Evolutionary conservation across 495 filamentous ascomycete genomes (phyloP), one percentile per base, ranked within the genome.

Genomic region (Podospora pseudopauciseta): DNA sequence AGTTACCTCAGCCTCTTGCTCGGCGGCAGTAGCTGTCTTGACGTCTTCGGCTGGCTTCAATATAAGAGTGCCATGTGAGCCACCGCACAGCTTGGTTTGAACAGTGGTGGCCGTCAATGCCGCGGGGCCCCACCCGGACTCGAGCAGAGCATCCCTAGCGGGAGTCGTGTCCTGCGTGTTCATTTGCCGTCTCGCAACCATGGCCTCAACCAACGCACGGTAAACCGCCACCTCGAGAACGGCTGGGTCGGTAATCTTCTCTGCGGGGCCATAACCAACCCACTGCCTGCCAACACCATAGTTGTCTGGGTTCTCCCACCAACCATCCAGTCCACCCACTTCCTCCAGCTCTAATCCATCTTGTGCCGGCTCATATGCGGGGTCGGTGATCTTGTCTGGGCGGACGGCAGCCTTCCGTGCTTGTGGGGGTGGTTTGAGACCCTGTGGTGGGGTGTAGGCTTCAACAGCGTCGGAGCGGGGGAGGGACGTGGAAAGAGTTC

Each of bases 151-250:
- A n/a, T 75, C 69, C 6, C 68, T 49, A 49, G 9, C 39, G 9
- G 62, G 0, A 71, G 82, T 64, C n/a, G 71, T 64, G 1, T 66
- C 67, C 16, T 68, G 68, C 27, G 66, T 20, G 1, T 28, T 64
- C 19, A 80, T 83, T 13, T 76, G 78, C 66, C 82, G 65, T 62
- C 78, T 77, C 64, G 90, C 66, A 0, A 82, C 82, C 53, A 86
- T 80, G 0, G 85, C 81, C 77, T 91, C 89, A 3, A 90, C 80
- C 15, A 91, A 69, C n/a, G 88, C 87, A 64, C 81, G 76, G 68
- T 89, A 86, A 30, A 89, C 79, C 59, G 83, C 68, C 49, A 75
- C 74, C 68, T 81, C 78, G 16, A 86, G 70, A 26, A 83, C 67
- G 2, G 75, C 73, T 3, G 71, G 64, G 30, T 85, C 79, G n/a